phyloP scores from a whole-genome alignment of 192 early-diverging fungal species.

The Coemansia javaensis region DNA sequence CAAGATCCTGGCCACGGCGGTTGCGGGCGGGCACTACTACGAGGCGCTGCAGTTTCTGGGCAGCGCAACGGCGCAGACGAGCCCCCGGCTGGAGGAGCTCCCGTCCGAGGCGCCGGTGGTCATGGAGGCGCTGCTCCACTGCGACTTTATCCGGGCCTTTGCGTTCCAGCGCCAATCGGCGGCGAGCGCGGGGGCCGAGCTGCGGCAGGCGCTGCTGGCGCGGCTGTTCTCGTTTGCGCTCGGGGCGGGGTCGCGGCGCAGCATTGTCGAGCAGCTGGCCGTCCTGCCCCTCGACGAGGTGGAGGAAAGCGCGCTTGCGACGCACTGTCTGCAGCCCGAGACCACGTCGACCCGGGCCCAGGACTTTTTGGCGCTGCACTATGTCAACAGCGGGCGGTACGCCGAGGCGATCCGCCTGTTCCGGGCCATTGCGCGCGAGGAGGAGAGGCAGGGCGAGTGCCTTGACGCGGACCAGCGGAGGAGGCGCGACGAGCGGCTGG shows the following conservation, averaged over 20 bases:
- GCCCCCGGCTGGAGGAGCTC: constrained; percentile 19
- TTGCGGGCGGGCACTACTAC: constrained; percentile 7
- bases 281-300: constrained; percentile 24
- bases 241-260: constrained; percentile 10
- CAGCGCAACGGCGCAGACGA: constrained; percentile 32
- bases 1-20: constrained; percentile 30
- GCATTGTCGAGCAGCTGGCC: constrained; percentile 20
- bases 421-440: constrained; percentile 11
- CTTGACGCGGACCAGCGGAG: constrained; percentile 13
- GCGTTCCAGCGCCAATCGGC: constrained; percentile 30
- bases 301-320: constrained; percentile 28
- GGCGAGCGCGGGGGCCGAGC: constrained; percentile 3
- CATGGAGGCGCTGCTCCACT: constrained; percentile 38
- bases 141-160: constrained; percentile 39
- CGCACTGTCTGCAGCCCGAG: constrained; percentile 17
- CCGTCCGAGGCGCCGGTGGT: constrained; percentile 14
- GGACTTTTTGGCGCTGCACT: constrained; percentile 48
- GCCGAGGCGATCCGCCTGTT: constrained; percentile 44
- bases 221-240: constrained; percentile 42
- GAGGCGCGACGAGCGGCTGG: constrained; percentile 31
- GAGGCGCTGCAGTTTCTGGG: constrained; percentile 26
- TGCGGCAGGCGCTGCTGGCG: constrained; percentile 30
- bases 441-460: constrained; percentile 2
- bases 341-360: constrained; percentile 10
- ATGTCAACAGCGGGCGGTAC: constrained; percentile 37